These are phyloP conservation scores for Chimonanthus praecox DNA, from an alignment of 164 flowering plant genomes.

Conservation along the genomic window DNA sequence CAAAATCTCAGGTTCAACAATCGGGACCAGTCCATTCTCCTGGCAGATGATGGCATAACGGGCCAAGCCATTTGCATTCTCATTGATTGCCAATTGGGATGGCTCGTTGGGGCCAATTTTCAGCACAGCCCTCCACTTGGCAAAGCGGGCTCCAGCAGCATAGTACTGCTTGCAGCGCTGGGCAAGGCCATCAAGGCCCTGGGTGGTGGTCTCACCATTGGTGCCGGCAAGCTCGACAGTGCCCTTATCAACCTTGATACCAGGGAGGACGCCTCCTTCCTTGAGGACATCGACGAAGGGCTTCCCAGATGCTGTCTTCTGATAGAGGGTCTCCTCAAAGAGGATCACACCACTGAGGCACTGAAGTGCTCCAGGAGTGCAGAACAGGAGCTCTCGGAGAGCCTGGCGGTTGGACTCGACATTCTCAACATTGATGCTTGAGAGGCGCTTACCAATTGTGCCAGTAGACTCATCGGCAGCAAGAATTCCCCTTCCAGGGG, in stretches of 20 bases:
- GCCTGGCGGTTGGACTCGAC: conserved; percentile 40
- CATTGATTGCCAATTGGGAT: no score
- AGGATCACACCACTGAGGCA: conserved; percentile 46
- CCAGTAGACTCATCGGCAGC: conserved; percentile 55
- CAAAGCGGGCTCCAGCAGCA: conserved; percentile 36
- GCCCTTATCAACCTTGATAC: conserved; percentile 55
- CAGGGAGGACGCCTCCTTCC: conserved; percentile 50
- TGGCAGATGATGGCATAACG: no score
- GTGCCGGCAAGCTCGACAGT: conserved; percentile 48
- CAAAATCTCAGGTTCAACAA: conserved; percentile 53
- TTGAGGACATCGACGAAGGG: conserved; percentile 43
- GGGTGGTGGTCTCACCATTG: conserved; percentile 51
- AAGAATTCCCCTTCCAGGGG: conserved; percentile 40
- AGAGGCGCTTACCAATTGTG: conserved; percentile 10
- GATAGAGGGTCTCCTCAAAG: conserved; percentile 18
- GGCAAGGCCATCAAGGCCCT: conserved; percentile 48
- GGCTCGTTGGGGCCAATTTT: no score
- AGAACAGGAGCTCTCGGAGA: conserved; percentile 49
- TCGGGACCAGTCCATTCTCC: conserved; percentile 28
- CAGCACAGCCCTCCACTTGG: no score
- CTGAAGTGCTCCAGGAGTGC: conserved; percentile 44
- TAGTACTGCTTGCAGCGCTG: conserved; percentile 42
- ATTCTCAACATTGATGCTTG: conserved; percentile 56
- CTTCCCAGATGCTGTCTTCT: conserved; percentile 39
- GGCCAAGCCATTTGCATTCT: no score